A percentile compares a stretch with the other conserved stretches of the same genome.
Evolutionary conservation across 179 eudicot genomes (phyloP).

Genomic region (Silene coronaria): DNA sequence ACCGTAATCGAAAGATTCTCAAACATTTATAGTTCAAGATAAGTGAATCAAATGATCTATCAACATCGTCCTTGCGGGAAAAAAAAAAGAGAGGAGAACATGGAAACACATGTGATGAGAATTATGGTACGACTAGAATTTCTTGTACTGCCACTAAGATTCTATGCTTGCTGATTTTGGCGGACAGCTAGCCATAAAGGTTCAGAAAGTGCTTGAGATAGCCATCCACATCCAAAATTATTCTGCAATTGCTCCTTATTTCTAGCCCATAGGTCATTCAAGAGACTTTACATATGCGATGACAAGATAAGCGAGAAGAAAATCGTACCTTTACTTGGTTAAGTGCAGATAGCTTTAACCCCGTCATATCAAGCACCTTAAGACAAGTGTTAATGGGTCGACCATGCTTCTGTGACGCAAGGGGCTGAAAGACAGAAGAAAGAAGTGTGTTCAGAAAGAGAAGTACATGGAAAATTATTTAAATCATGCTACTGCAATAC

Average conservation of each 20-base stretch:
- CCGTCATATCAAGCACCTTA: slow-evolving; percentile 80
- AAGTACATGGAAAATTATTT: background rate
- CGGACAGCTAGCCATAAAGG: slow-evolving; percentile 3
- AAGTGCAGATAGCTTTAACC: slow-evolving; percentile 63
- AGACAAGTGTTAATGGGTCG: slow-evolving; percentile 52
- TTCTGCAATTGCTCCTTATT: background rate
- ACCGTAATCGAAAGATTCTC: background rate
- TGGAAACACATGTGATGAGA: background rate
- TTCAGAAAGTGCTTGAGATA: background rate
- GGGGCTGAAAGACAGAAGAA: slow-evolving; percentile 41
- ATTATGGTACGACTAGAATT: background rate
- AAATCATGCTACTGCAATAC: slow-evolving; percentile 16
- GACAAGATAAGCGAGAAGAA: background rate
- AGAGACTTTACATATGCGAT: background rate
- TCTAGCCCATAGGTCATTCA: background rate
- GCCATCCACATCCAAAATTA: background rate
- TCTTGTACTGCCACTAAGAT: background rate
- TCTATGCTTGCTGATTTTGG: background rate
- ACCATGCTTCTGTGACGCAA: slow-evolving; percentile 50
- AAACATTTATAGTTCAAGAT: background rate
- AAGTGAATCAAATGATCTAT: background rate
- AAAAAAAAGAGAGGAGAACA: background rate
- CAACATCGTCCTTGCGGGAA: background rate
- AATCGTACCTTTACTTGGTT: slow-evolving; percentile 64
- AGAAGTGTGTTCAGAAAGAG: slow-evolving; percentile 6